phyloP scores from a whole-genome alignment of 73 alveolate species.

The Paramecium bursaria region DNA sequence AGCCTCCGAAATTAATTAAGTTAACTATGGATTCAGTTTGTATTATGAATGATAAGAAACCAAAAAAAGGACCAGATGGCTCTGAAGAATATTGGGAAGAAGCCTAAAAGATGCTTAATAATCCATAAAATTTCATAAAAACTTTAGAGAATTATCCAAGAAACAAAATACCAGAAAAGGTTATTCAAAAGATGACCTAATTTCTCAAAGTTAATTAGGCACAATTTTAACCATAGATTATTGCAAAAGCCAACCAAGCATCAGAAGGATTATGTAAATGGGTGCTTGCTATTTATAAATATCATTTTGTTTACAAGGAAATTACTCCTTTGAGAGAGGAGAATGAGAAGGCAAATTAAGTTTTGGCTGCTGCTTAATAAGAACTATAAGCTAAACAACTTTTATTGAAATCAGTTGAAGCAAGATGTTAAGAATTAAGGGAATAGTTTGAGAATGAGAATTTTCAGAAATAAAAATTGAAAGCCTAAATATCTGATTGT shows the following conservation, averaged over 20 bases:
- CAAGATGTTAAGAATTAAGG: slow-evolving; percentile 84
- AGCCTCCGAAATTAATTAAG: slow-evolving; percentile 94
- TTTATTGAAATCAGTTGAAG: slow-evolving; percentile 86
- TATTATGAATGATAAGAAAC: slow-evolving; percentile 77
- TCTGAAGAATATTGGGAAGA: slow-evolving; percentile 88
- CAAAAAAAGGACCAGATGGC: slow-evolving; percentile 80
- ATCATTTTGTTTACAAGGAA: slow-evolving; percentile 85
- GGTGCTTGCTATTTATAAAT: slow-evolving; percentile 85
- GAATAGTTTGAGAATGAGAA: slow-evolving; percentile 90
- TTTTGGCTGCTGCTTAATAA: slow-evolving; percentile 77
- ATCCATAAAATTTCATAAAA: slow-evolving; percentile 78
- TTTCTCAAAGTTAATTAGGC: slow-evolving; percentile 75
- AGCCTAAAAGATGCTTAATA: slow-evolving; percentile 80
- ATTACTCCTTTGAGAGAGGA: slow-evolving; percentile 94
- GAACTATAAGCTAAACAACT: slow-evolving; percentile 88
- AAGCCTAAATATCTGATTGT: slow-evolving; percentile 82
- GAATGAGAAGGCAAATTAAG: slow-evolving; percentile 87
- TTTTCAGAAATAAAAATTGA: slow-evolving; percentile 84
- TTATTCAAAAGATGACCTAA: slow-evolving; percentile 75
- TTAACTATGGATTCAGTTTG: slow-evolving; percentile 90
- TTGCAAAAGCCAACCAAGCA: slow-evolving; percentile 83
- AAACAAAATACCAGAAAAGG: slow-evolving; percentile 79
- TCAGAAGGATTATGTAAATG: slow-evolving; percentile 91
- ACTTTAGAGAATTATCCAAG: slow-evolving; percentile 81
- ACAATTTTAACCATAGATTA: slow-evolving; percentile 79